Percentiles rank a stretch among this genome's conserved stretches.
phyloP scores from a whole-genome alignment of 306 rosid species.

The Carpinus viminea region DNA sequence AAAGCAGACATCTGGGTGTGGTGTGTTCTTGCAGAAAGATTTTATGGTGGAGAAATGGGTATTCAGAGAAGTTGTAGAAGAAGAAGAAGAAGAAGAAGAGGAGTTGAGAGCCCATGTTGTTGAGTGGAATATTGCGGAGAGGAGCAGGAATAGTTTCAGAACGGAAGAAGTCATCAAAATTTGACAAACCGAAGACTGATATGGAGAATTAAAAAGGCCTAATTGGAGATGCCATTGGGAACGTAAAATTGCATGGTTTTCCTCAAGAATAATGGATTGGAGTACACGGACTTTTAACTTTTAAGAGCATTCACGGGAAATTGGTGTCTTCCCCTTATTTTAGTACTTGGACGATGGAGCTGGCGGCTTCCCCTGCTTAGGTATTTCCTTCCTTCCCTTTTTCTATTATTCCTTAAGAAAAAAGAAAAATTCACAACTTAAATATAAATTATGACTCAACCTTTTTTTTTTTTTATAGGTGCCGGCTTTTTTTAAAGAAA shows the following conservation, averaged over 20 bases:
- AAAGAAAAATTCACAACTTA: no score
- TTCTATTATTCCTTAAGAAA: neutral
- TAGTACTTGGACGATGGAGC: no score
- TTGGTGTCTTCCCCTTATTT: neutral
- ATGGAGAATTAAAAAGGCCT: neutral
- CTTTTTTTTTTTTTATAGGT: no score
- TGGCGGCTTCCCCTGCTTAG: no score
- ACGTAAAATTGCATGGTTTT: neutral
- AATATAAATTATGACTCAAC: no score
- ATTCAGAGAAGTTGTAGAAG: conserved; percentile 29
- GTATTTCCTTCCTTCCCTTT: neutral
- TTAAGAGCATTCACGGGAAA: neutral
- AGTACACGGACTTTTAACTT: neutral
- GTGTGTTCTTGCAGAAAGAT: conserved; percentile 59
- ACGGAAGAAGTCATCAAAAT: conserved; percentile 51
- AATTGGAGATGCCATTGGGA: conserved; percentile 24
- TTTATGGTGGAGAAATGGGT: conserved; percentile 41
- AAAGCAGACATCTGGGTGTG: conserved; percentile 60
- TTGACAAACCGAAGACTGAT: neutral
- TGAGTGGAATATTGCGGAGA: conserved; percentile 32
- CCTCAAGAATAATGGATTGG: conserved; percentile 4
- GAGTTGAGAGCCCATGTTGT: conserved; percentile 17
- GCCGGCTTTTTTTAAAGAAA: no score
- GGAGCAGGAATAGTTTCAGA: conserved; percentile 36
- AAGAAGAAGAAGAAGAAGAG: conserved; percentile 35